Evolutionary conservation across 805 yeast species (phyloP), one percentile per base, ranked within the genome.

Genomic region (Cyberlindnera misumaiensis): DNA sequence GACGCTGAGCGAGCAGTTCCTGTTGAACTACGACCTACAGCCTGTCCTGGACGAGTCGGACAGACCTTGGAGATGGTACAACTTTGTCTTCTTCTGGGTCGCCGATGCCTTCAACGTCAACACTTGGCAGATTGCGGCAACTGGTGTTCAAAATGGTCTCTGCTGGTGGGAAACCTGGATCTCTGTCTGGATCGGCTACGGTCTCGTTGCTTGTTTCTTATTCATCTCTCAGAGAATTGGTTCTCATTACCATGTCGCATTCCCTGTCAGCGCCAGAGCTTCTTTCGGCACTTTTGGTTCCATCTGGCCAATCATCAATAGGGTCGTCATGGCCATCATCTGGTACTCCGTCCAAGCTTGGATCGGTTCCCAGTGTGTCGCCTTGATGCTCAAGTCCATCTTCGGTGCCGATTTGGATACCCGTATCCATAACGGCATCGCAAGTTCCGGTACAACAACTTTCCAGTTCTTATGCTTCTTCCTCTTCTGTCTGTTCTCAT

Each of bases 141-240:
- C 95, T 0, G 95, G 95, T 52, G 81, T 83, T 41, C 68, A 70
- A 40, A 75, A 77, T 20, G 94, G 94, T 9, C 63, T 87, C 60
- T 74, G 80, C 13, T 86, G 95, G 95, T 87, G 95, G 94, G 89
- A 80, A 55, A 78, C 83, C 9, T 87, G 95, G 94, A 60, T 87
- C 28, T 75, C 93, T 1, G 93, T 87, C 25, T 85, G 95, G 93
- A 47, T 87, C 14, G 96, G 96, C 6, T 87, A 87, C 58, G 54
- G 70, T 16, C 59, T 84, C 35, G 78, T 84, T 44, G 93, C 83
- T 46, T 51, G 71, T 1, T 84, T 86, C 51, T 80, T 88, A 15
- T 72, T 75, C 4, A 55, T 77, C 15, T 70, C 83, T 13, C 83
- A 94, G 11, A 68, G 95, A 51, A 73, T 84, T 38, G 97, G 96